Evolutionary conservation across 306 rosid genomes (phyloP).

Genomic region (Quercus robur): DNA sequence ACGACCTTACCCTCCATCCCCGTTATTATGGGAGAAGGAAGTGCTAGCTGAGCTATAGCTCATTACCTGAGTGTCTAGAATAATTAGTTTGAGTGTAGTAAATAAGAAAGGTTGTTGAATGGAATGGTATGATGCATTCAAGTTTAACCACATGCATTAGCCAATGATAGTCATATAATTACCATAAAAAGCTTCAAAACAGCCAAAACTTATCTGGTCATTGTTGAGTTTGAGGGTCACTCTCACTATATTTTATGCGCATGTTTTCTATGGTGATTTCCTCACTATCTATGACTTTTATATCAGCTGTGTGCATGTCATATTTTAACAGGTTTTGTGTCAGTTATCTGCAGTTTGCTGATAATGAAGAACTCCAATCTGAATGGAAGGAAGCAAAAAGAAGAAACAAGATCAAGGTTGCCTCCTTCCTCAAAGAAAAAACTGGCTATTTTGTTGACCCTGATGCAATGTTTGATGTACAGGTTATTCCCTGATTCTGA

Average conservation of each 20-base stretch:
- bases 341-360: slow-evolving; percentile 55
- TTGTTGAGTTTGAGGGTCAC: background rate
- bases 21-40: no score
- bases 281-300: no score
- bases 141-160: no score
- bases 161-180: background rate
- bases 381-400: slow-evolving; percentile 86
- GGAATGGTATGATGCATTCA: no score
- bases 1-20: no score
- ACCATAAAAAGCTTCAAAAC: background rate
- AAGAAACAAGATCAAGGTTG: slow-evolving; percentile 81
- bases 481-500: slow-evolving; percentile 45
- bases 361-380: slow-evolving; percentile 72
- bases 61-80: no score
- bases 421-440: slow-evolving; percentile 62
- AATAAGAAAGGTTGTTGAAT: no score
- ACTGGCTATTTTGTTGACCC: slow-evolving; percentile 89
- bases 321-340: no score
- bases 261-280: background rate
- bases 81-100: no score
- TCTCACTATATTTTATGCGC: background rate
- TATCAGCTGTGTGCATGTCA: no score
- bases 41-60: no score
- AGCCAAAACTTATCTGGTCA: background rate
- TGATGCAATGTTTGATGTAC: slow-evolving; percentile 92